Evolutionary conservation across 2,329 filamentous ascomycete genomes (phyloP).

Genomic region (Monosporascus cannonballus): DNA sequence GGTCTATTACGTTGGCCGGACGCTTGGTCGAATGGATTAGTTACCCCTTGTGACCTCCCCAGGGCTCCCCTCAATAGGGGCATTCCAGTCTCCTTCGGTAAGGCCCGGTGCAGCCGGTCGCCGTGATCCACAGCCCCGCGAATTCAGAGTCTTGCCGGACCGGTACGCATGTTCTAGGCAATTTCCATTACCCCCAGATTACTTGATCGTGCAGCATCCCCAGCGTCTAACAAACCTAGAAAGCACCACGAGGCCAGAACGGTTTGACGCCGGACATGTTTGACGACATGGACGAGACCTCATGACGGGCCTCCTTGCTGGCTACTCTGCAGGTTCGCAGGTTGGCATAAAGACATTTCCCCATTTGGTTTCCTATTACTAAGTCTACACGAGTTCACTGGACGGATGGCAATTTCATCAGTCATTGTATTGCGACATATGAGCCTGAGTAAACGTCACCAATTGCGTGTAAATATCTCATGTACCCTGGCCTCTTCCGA

Average conservation of each 20-base stretch:
- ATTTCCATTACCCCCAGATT: slow-evolving; percentile 28
- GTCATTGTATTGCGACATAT: slow-evolving; percentile 14
- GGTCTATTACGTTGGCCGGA: too few species aligned
- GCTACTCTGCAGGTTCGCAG: slow-evolving; percentile 7
- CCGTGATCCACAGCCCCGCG: slow-evolving; percentile 17
- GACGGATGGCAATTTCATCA: slow-evolving; percentile 6
- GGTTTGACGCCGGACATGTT: slow-evolving; percentile 22
- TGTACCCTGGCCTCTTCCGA: slow-evolving; percentile 7
- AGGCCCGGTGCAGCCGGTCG: background rate
- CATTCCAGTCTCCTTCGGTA: background rate
- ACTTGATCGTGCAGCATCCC: slow-evolving; percentile 21
- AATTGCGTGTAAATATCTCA: slow-evolving; percentile 9
- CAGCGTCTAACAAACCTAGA: slow-evolving; percentile 17
- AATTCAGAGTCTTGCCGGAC: slow-evolving; percentile 1
- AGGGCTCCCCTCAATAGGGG: background rate
- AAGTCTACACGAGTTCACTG: slow-evolving; percentile 13
- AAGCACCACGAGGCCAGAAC: slow-evolving; percentile 19
- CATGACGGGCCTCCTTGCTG: slow-evolving; percentile 18
- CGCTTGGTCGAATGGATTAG: too few species aligned
- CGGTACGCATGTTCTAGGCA: slow-evolving; percentile 16
- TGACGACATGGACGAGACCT: slow-evolving; percentile 5
- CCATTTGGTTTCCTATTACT: slow-evolving; percentile 16
- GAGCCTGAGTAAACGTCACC: slow-evolving; percentile 16
- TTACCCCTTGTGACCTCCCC: background rate
- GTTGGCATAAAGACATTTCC: slow-evolving; percentile 9